Evolutionary conservation across 2,329 filamentous ascomycete species (phyloP).

Genomic region (Aspergillus ochraceus): DNA sequence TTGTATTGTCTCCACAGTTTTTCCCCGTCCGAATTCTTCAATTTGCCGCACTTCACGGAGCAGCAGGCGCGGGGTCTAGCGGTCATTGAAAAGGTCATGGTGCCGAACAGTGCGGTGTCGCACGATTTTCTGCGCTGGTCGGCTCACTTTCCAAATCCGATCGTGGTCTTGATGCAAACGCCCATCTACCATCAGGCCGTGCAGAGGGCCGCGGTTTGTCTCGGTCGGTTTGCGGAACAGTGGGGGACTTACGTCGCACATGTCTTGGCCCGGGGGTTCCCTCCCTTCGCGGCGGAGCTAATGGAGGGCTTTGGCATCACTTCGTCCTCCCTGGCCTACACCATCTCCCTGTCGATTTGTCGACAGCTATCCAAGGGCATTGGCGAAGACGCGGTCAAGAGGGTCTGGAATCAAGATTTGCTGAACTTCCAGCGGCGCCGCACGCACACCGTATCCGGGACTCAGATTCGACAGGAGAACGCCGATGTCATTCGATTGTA

Average conservation of each 20-base stretch:
- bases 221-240: slow-evolving; percentile 43
- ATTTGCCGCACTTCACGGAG: slow-evolving; percentile 37
- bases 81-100: slow-evolving; percentile 47
- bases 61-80: slow-evolving; percentile 29
- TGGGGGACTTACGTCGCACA: slow-evolving; percentile 42
- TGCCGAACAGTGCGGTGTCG: slow-evolving; percentile 46
- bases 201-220: slow-evolving; percentile 45
- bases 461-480: slow-evolving; percentile 15
- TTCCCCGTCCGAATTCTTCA: slow-evolving; percentile 37
- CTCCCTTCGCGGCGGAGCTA: slow-evolving; percentile 60
- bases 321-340: slow-evolving; percentile 54
- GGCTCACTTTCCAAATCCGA: slow-evolving; percentile 48
- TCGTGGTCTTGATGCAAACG: slow-evolving; percentile 26
- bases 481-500: slow-evolving; percentile 18
- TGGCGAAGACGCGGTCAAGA: slow-evolving; percentile 15
- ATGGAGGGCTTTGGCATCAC: slow-evolving; percentile 47
- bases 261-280: slow-evolving; percentile 43
- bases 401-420: slow-evolving; percentile 22
- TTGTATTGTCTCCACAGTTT: slow-evolving; percentile 60
- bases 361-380: slow-evolving; percentile 21
- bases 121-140: slow-evolving; percentile 46
- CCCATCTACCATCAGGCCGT: slow-evolving; percentile 35
- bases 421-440: slow-evolving; percentile 19
- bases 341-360: slow-evolving; percentile 50
- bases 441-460: neutral